A percentile compares a stretch with the other conserved stretches of the same genome.
Conservation (phyloP, 176 grass and related monocot genomes). For the Pontederia crassipes region DNA sequence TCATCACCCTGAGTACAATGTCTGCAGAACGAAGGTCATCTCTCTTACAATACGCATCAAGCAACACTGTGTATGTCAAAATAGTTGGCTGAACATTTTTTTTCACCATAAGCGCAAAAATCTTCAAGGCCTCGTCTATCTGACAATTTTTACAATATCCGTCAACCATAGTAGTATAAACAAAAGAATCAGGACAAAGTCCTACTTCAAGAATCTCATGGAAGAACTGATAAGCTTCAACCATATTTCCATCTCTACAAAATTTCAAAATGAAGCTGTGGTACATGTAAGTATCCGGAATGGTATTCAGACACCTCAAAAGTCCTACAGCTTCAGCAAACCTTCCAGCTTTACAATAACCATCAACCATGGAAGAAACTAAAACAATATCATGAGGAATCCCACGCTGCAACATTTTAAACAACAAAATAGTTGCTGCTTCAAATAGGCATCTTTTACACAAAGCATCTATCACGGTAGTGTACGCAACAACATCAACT, state of each 20-base stretch:
- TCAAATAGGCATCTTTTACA: conserved; percentile 10
- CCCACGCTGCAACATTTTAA: conserved; percentile 17
- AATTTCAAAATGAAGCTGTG: conserved; percentile 21
- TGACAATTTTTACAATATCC: conserved; percentile 13
- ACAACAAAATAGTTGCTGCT: conserved; percentile 14
- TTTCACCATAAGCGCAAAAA: conserved; percentile 19
- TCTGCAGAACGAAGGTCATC: conserved; percentile 14
- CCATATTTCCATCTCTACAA: conserved; percentile 13
- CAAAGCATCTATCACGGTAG: conserved; percentile 8
- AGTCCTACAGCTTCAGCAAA: conserved; percentile 8
- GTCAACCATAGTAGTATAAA: conserved; percentile 15
- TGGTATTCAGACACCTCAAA: conserved; percentile 1
- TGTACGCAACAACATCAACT: conserved; percentile 18
- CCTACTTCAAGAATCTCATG: conserved; percentile 18
- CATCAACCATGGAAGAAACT: conserved; percentile 8
- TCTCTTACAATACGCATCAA: conserved; percentile 10
- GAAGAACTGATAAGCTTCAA: conserved; percentile 6
- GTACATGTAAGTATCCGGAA: conserved; percentile 17
- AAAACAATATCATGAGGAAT: conserved; percentile 14
- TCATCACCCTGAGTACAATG: neutral
- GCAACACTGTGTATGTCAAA: conserved; percentile 13
- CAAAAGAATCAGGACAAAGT: conserved; percentile 16
- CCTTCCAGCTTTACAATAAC: conserved; percentile 22
- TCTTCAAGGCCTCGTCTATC: conserved; percentile 10
- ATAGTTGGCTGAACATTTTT: conserved; percentile 12